phyloP scores from a whole-genome alignment of 306 rosid genomes.

The Casuarina cunninghamiana region DNA sequence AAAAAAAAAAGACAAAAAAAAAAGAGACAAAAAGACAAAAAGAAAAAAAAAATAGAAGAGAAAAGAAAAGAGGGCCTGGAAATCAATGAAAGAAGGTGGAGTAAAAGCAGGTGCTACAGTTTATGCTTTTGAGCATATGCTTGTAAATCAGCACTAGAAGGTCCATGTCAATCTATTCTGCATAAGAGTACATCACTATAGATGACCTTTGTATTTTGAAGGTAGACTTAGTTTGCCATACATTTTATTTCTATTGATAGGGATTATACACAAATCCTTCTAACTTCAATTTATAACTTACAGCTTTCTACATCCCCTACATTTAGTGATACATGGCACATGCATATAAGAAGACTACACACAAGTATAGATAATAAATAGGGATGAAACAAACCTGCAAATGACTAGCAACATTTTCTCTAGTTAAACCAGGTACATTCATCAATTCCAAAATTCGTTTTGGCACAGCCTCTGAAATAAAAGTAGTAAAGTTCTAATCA shows the following conservation, averaged over 20 bases:
- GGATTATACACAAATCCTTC: background rate
- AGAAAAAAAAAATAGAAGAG: too few relatives aligned
- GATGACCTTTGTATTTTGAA: background rate
- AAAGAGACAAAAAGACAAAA: too few relatives aligned
- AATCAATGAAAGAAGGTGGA: background rate
- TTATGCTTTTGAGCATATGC: background rate
- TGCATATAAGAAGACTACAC: background rate
- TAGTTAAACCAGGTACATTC: slow-evolving; percentile 59
- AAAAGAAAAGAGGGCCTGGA: background rate
- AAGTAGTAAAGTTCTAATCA: slow-evolving; percentile 25
- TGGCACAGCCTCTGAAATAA: slow-evolving; percentile 69
- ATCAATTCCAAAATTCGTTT: slow-evolving; percentile 63
- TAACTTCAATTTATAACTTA: background rate
- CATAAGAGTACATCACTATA: background rate
- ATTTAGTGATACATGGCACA: background rate
- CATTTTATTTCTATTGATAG: background rate
- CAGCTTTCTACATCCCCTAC: background rate
- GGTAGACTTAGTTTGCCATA: background rate
- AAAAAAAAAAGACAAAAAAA: too few relatives aligned
- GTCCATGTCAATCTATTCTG: background rate
- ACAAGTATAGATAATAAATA: background rate
- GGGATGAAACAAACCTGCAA: slow-evolving; percentile 50
- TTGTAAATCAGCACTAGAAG: background rate
- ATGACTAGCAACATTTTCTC: slow-evolving; percentile 77
- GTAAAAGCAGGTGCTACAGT: background rate